These are phyloP conservation scores for Carex parvula DNA, from an alignment of 176 grass and related monocot species.

Conservation along the genomic window DNA sequence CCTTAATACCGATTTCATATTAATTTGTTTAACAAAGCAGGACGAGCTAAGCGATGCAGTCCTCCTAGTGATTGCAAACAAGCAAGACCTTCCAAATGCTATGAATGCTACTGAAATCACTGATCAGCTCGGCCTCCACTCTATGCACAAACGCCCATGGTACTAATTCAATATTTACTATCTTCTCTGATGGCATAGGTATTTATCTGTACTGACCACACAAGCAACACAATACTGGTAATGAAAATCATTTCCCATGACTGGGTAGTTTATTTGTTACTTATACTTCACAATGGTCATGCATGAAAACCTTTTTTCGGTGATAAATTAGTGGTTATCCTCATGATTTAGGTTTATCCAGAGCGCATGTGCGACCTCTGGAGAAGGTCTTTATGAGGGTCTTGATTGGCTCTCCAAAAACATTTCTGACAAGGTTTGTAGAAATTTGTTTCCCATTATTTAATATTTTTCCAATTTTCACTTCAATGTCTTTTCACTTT, in stretches of 20 bases:
- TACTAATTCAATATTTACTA: background rate
- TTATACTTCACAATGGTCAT: background rate
- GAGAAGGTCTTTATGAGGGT: constrained; percentile 31
- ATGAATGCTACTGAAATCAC: constrained; percentile 43
- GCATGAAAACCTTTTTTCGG: background rate
- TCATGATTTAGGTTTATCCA: constrained; percentile 21
- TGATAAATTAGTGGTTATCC: background rate
- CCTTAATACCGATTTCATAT: background rate
- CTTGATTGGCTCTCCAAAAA: constrained; percentile 35
- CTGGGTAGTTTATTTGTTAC: no score
- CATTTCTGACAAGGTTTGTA: constrained; percentile 26
- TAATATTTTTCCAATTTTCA: background rate
- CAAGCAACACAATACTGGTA: background rate
- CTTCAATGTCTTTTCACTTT: background rate
- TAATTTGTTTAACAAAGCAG: background rate
- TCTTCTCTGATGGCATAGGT: background rate
- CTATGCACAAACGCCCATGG: constrained; percentile 29
- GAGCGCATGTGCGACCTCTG: constrained; percentile 24
- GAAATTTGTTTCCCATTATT: background rate
- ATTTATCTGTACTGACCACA: background rate
- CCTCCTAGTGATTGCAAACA: constrained; percentile 42
- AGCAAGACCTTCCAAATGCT: constrained; percentile 45
- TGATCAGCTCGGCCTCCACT: constrained; percentile 32
- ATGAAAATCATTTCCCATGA: background rate
- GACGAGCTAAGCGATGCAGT: constrained; percentile 34